phyloP scores from a whole-genome alignment of 1,284 basidiomycete species.

The Exobasidium rhododendri region DNA sequence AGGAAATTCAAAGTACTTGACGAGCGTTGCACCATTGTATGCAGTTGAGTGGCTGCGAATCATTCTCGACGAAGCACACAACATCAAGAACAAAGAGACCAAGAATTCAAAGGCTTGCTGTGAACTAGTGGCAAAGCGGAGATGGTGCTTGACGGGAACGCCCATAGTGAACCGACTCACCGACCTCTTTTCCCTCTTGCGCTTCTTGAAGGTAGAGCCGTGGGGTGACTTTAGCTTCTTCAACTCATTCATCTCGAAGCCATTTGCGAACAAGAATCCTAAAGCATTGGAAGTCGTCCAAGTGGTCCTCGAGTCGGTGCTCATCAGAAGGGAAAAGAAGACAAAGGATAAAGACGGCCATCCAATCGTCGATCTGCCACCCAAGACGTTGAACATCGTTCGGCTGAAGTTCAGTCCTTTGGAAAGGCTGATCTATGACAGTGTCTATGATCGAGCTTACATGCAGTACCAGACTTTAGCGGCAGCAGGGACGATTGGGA shows the following conservation, averaged over 20 bases:
- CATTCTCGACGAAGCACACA: slow-evolving; percentile 78
- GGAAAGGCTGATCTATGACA: slow-evolving; percentile 55
- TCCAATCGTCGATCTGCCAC: slow-evolving; percentile 80
- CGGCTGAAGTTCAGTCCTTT: slow-evolving; percentile 35
- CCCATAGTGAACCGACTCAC: slow-evolving; percentile 91
- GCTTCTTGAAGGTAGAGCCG: slow-evolving; percentile 79
- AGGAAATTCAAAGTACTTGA: slow-evolving; percentile 19
- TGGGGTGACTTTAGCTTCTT: slow-evolving; percentile 62
- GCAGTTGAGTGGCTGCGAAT: slow-evolving; percentile 48
- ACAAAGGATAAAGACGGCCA: slow-evolving; percentile 83
- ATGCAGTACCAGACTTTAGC: slow-evolving; percentile 41
- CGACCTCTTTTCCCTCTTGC: slow-evolving; percentile 66
- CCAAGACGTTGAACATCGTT: slow-evolving; percentile 17
- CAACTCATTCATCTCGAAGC: slow-evolving; percentile 51
- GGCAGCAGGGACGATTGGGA: slow-evolving; percentile 39
- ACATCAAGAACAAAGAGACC: slow-evolving; percentile 86
- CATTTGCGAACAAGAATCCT: slow-evolving; percentile 46
- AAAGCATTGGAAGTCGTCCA: slow-evolving; percentile 52
- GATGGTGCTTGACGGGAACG: slow-evolving; percentile 92
- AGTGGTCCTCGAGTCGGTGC: slow-evolving; percentile 57
- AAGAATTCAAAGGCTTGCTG: slow-evolving; percentile 87
- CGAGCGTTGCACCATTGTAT: slow-evolving; percentile 34
- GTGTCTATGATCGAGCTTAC: slow-evolving; percentile 48
- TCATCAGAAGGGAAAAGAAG: slow-evolving; percentile 83
- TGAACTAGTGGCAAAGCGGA: slow-evolving; percentile 71